Base-by-base conservation (phyloP, 768 basidiomycete species). In the Macrolepiota fuliginosa region DNA sequence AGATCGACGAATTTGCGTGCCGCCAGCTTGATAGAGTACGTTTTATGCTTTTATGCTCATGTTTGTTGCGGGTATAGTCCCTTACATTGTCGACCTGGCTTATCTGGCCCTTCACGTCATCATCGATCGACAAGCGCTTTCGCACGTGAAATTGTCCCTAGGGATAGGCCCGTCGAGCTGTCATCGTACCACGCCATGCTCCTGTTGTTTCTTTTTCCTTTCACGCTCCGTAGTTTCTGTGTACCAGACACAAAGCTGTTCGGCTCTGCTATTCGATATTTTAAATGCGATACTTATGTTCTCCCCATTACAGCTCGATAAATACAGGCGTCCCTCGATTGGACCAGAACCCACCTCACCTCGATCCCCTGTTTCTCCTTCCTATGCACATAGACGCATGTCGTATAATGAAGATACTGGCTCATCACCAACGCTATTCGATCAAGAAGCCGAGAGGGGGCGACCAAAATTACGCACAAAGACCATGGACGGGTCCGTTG, bases 1-100 rank as follows among this genome's bases (percentile, higher is more conserved):
- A 87, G 67, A 75, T 95, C 13, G 94, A 95, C 64, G 92, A 92
- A 62, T 94, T 94, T 72, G 93, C 94, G 1, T 92, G 91, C 70
- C 81, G 92, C 61, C 92, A 95, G 70, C 80, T 96, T 42, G 92
- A 95, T 74, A 81, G 86, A 71, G 90, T 94, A 64, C 68, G 88
- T 80, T 55, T 19, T 64, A 54, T 15, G 10, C 17, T 19, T 25
- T 15, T 24, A 24, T 39, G 53, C 22, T 36, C 32, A 22, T 24
- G 15, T 5, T 12, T 37, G n/a, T n/a, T 10, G 35, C 35, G 32
- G n/a, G 36, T 22, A 24, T 24, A 54, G 51, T 19, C n/a, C 15
- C n/a, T 19, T 19, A 3, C 17, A n/a, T 53, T 9, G 32, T 17
- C 32, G 32, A 15, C n/a, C 9, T 42, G 24, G 25, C 54, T 35